Evolutionary conservation across 1,284 basidiomycete species (phyloP).

Genomic region (Apiotrichum gamsii): DNA sequence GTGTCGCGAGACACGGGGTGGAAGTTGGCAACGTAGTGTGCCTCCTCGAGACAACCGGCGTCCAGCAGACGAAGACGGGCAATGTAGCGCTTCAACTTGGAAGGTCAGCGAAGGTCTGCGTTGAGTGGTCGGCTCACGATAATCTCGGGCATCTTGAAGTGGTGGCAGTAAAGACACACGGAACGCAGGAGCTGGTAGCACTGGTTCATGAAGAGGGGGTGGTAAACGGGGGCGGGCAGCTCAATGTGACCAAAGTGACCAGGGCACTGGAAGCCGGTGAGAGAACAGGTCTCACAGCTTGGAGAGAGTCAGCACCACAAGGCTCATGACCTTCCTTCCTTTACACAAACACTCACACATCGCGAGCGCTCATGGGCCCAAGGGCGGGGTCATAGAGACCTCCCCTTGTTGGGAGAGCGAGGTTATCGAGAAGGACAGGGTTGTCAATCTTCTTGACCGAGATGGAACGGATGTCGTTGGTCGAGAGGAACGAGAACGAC

Average conservation of each 20-base stretch:
- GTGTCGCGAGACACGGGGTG: constrained; percentile 36
- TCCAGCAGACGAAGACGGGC: constrained; percentile 87
- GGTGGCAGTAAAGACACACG: constrained; percentile 94
- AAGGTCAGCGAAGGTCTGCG: not conserved
- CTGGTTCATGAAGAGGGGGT: constrained; percentile 93
- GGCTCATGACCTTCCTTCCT: not conserved
- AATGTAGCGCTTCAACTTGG: constrained; percentile 71
- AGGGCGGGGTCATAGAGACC: constrained; percentile 94
- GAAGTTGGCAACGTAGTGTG: constrained; percentile 67
- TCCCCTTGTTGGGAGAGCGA: constrained; percentile 83
- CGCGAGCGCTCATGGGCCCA: constrained; percentile 78
- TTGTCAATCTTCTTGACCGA: constrained; percentile 97
- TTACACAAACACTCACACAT: constrained; percentile 62
- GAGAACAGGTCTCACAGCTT: constrained; percentile 88
- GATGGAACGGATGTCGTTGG: constrained; percentile 85
- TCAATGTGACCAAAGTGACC: constrained; percentile 99
- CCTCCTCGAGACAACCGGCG: constrained; percentile 77
- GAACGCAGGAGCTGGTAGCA: constrained; percentile 82
- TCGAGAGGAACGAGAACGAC: constrained; percentile 89
- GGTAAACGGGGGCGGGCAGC: constrained; percentile 89
- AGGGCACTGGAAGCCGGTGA: constrained; percentile 88
- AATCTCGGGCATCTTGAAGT: constrained; percentile 74
- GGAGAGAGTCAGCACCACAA: not conserved
- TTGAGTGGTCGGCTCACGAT: constrained; percentile 54
- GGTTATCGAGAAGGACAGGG: constrained; percentile 84